Evolutionary conservation across 441 rosid genomes (phyloP).

Genomic region (Populus hybrid): DNA sequence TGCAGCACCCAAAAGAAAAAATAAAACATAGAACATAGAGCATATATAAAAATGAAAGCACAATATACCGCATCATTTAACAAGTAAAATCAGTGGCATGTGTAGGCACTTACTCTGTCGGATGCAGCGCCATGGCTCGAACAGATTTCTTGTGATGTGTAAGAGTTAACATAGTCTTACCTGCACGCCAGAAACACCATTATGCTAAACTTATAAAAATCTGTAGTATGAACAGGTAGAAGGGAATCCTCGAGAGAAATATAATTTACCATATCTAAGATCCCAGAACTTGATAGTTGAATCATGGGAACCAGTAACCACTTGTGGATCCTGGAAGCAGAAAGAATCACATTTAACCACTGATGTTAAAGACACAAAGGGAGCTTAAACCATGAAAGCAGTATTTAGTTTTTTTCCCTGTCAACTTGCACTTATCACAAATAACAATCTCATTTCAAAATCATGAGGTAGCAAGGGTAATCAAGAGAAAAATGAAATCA

Average conservation of each 20-base stretch:
- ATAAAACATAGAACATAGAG: not conserved
- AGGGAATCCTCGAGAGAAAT: not conserved
- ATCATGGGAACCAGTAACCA: constrained; percentile 97
- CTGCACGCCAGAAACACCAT: constrained; percentile 31
- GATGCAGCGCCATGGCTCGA: constrained; percentile 93
- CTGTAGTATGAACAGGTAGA: not conserved
- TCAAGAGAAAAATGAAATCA: not conserved
- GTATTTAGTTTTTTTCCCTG: not conserved
- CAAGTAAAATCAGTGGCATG: constrained; percentile 16
- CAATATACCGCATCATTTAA: not conserved
- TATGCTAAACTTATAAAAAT: not conserved
- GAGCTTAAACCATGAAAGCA: not conserved
- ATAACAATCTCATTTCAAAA: not conserved
- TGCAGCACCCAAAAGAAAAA: constrained; percentile 25
- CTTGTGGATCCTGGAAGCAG: constrained; percentile 87
- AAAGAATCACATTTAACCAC: constrained; percentile 8
- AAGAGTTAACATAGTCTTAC: constrained; percentile 87
- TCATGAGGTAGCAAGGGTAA: not conserved
- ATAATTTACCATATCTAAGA: constrained; percentile 70
- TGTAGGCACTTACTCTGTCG: constrained; percentile 60
- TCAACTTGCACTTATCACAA: not conserved
- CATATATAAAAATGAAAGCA: constrained; percentile 1
- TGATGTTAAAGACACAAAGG: not conserved
- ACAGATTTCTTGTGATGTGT: constrained; percentile 99
- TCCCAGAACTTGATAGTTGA: constrained; percentile 96